Percentiles rank a stretch among this genome's conserved stretches.
Evolutionary conservation across 257 asterid genomes (phyloP).

Genomic region (Fraxinus excelsior): DNA sequence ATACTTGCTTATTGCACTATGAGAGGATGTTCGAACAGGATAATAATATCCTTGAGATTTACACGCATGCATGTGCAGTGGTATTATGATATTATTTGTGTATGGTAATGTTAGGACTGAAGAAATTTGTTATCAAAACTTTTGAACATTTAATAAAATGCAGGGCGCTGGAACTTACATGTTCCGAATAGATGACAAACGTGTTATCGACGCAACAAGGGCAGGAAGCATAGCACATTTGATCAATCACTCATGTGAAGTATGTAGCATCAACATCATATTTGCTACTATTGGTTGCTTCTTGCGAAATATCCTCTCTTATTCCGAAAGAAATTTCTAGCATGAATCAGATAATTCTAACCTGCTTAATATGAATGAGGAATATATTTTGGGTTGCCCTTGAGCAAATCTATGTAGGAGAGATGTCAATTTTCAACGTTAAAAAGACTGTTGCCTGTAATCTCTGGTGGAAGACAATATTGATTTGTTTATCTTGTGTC

Average conservation of each 20-base stretch:
- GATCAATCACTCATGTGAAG: constrained; percentile 98
- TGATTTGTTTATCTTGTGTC: not conserved
- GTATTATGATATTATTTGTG: constrained; percentile 7
- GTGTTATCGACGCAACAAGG: constrained; percentile 94
- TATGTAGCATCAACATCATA: constrained; percentile 39
- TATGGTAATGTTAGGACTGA: constrained; percentile 17
- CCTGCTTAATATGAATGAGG: not conserved
- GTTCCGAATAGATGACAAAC: constrained; percentile 88
- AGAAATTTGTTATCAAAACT: constrained; percentile 16
- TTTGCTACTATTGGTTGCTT: constrained; percentile 13
- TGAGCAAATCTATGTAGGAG: not conserved
- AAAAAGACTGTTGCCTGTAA: not conserved
- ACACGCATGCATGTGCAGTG: constrained; percentile 15
- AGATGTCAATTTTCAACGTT: not conserved
- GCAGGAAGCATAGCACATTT: constrained; percentile 98
- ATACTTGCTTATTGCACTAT: not conserved
- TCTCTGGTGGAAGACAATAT: not conserved
- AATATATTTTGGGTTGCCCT: not conserved
- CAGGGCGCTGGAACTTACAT: constrained; percentile 99
- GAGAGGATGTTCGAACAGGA: not conserved
- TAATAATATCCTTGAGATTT: not conserved
- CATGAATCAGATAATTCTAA: not conserved
- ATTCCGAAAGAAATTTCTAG: not conserved
- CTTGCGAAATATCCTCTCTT: constrained; percentile 5
- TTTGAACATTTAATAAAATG: constrained; percentile 22